phyloP scores from a whole-genome alignment of 169 alveolate species.

The Cryptosporidium meleagridis region DNA sequence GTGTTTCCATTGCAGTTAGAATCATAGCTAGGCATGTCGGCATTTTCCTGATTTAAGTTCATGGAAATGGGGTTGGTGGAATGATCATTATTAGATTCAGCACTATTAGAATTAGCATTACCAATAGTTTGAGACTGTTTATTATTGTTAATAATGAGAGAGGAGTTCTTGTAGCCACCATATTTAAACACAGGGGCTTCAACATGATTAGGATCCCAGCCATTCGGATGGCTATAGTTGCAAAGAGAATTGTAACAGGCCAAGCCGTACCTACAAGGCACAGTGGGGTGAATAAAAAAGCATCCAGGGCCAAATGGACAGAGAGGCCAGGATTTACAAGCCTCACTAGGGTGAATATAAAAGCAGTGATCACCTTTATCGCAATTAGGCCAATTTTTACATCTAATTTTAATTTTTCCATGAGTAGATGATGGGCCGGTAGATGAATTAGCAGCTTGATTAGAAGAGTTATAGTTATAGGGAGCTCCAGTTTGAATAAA shows the following conservation, averaged over 20 bases:
- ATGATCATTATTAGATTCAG: conserved; percentile 2
- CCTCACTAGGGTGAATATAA: conserved; percentile 72
- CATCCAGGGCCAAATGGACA: conserved; percentile 75
- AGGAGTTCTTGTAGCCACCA: conserved; percentile 69
- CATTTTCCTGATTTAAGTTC: not conserved
- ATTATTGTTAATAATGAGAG: conserved; percentile 39
- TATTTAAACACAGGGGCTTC: conserved; percentile 69
- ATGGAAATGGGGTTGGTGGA: not conserved
- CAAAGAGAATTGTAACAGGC: conserved; percentile 59
- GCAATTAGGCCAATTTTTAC: conserved; percentile 73
- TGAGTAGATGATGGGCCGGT: conserved; percentile 7
- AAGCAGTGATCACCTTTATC: conserved; percentile 69
- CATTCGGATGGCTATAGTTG: conserved; percentile 59
- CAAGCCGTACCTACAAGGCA: conserved; percentile 65
- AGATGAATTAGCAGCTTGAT: conserved; percentile 2
- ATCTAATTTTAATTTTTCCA: conserved; percentile 55
- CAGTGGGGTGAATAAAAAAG: conserved; percentile 70
- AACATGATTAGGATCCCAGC: conserved; percentile 68
- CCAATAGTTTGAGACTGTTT: conserved; percentile 10
- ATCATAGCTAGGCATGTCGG: not conserved
- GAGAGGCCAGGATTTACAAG: conserved; percentile 67
- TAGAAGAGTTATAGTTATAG: not conserved
- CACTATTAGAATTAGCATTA: conserved; percentile 30
- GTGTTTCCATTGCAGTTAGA: not conserved
- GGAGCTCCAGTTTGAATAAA: conserved; percentile 18